A percentile compares a stretch with the other conserved stretches of the same genome.
Conservation (phyloP, 768 basidiomycete genomes). For the Mycena galopus region DNA sequence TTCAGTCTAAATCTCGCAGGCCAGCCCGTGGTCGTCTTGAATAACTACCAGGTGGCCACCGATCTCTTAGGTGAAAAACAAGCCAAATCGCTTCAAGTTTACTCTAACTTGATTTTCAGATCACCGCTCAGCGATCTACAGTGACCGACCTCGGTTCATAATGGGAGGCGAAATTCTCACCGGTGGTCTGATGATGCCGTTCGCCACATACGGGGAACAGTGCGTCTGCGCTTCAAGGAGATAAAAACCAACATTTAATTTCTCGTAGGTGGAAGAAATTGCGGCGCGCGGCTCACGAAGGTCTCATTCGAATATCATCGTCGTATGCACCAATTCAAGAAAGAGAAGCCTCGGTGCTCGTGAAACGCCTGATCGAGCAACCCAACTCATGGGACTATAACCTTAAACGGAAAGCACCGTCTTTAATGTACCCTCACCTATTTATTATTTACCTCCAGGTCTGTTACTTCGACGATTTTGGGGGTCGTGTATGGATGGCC, state of each 20-base stretch:
- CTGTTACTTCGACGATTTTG: background rate
- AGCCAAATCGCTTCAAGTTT: background rate
- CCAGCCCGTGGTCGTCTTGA: slow-evolving; percentile 9
- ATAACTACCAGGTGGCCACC: background rate
- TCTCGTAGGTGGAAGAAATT: slow-evolving; percentile 1
- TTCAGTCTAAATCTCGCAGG: background rate
- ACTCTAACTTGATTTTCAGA: background rate
- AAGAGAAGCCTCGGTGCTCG: background rate
- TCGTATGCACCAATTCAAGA: background rate
- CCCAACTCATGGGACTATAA: background rate
- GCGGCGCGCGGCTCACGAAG: slow-evolving; percentile 11
- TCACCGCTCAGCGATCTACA: slow-evolving; percentile 8
- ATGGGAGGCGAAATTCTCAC: slow-evolving; percentile 5
- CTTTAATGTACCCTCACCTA: background rate
- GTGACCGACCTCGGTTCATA: slow-evolving; percentile 4
- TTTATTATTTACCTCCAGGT: background rate
- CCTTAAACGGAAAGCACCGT: background rate
- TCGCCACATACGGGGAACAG: background rate
- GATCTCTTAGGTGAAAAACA: background rate
- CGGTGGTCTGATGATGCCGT: background rate
- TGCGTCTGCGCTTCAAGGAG: background rate
- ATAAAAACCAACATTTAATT: background rate
- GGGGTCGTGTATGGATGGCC: background rate
- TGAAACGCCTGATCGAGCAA: background rate
- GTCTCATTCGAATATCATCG: background rate